phyloP scores from a whole-genome alignment of 2,329 filamentous ascomycete genomes.

The Botryosphaeria agaves region DNA sequence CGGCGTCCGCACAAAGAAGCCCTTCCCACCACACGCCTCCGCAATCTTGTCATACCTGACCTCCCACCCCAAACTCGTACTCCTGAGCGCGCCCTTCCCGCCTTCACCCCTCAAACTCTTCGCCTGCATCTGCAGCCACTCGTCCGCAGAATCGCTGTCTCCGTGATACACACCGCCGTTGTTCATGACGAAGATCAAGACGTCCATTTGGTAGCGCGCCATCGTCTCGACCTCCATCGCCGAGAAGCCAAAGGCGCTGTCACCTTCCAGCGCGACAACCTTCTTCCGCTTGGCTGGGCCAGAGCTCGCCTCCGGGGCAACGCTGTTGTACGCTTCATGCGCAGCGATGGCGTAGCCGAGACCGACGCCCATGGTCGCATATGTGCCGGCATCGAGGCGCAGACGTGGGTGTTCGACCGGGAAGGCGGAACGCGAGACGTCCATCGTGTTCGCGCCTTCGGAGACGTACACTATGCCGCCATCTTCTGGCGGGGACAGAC shows the following conservation, averaged over 20 bases:
- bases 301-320: constrained; percentile 15
- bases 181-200: constrained; percentile 38
- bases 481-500: constrained; percentile 24
- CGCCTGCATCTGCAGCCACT: constrained; percentile 27
- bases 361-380: constrained; percentile 42
- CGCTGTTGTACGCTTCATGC: constrained; percentile 35
- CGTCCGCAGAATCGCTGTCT: constrained; percentile 17
- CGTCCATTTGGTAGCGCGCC: constrained; percentile 34
- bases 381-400: constrained; percentile 39
- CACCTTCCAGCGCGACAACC: constrained; percentile 37
- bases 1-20: constrained; percentile 33
- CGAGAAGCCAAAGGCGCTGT: constrained; percentile 38
- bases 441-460: constrained; percentile 44
- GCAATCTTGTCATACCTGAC: constrained; percentile 38
- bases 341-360: constrained; percentile 40
- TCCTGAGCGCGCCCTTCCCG: constrained; percentile 22
- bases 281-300: constrained; percentile 25
- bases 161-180: constrained; percentile 29
- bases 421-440: constrained; percentile 39
- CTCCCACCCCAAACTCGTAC: constrained; percentile 34
- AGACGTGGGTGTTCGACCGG: constrained; percentile 35
- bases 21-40: constrained; percentile 35
- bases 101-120: constrained; percentile 20
- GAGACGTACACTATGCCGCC: constrained; percentile 37
- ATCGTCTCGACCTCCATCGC: constrained; percentile 39